Evolutionary conservation across 1,139 yeast species (phyloP).

Genomic region (Candida tropicalis): DNA sequence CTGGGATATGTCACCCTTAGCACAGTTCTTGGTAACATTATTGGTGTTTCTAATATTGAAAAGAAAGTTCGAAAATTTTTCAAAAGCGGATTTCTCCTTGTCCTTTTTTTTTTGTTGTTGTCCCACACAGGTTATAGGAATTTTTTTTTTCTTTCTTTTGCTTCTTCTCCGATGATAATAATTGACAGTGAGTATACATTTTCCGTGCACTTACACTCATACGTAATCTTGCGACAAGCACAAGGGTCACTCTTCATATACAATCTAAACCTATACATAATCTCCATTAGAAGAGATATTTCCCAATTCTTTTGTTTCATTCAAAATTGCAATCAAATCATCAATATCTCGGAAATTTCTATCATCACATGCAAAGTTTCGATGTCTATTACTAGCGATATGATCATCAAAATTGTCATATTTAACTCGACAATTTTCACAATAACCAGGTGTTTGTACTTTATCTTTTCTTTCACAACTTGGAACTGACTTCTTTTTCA

Average conservation of each 20-base stretch:
- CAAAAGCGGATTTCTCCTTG: not conserved
- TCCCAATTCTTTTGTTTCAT: constrained; percentile 46
- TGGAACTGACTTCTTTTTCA: constrained; percentile 39
- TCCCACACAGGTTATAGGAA: too few species aligned
- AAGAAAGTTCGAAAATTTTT: constrained; percentile 5
- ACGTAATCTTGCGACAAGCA: too few species aligned
- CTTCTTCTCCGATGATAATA: too few species aligned
- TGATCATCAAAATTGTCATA: constrained; percentile 84
- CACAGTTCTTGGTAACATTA: constrained; percentile 3
- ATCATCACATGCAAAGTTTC: constrained; percentile 76
- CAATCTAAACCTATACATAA: constrained; percentile 21
- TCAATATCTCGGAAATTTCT: constrained; percentile 79
- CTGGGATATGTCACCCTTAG: not conserved
- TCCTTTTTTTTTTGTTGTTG: not conserved
- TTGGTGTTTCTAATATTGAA: not conserved
- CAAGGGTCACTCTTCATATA: too few species aligned
- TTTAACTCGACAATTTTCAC: constrained; percentile 91
- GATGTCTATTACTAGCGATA: constrained; percentile 68
- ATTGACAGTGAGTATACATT: too few species aligned
- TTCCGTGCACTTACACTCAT: too few species aligned
- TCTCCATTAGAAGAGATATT: constrained; percentile 50
- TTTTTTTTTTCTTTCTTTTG: too few species aligned
- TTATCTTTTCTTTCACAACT: constrained; percentile 46
- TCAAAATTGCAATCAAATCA: constrained; percentile 55
- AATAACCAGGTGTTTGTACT: constrained; percentile 65